Conservation (phyloP, 2,329 filamentous ascomycete genomes). For the Stagonosporopsis cucurbitacearum region DNA sequence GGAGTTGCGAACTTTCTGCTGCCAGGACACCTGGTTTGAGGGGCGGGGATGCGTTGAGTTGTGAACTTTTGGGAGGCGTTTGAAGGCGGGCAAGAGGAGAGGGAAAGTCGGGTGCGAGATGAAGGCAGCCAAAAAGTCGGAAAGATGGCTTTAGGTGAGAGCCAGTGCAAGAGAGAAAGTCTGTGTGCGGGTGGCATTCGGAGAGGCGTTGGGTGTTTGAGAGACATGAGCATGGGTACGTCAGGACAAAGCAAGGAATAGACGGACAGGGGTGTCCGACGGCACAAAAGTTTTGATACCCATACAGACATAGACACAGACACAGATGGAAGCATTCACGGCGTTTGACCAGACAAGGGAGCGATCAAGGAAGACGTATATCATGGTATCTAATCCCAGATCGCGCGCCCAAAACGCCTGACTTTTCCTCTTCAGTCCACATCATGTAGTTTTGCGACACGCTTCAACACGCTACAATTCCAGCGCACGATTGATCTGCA, state of each 20-base stretch:
- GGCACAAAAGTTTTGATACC: slow-evolving; percentile 33
- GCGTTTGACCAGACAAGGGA: neutral
- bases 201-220: neutral
- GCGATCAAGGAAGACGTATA: slow-evolving; percentile 6
- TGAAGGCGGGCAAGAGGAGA: neutral
- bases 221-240: neutral
- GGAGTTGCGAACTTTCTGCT: slow-evolving; percentile 96
- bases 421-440: slow-evolving; percentile 7
- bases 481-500: slow-evolving; percentile 76
- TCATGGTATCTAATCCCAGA: slow-evolving; percentile 25
- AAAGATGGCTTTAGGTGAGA: too few species aligned
- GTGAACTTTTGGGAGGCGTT: neutral
- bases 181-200: too few species aligned
- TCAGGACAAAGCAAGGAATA: neutral
- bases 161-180: too few species aligned
- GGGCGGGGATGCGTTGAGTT: neutral
- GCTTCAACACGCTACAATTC: slow-evolving; percentile 16
- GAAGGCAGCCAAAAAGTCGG: too few species aligned
- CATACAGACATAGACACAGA: slow-evolving; percentile 3
- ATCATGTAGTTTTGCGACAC: neutral
- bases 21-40: slow-evolving; percentile 82
- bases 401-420: slow-evolving; percentile 25
- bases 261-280: neutral
- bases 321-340: slow-evolving; percentile 14
- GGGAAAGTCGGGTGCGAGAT: neutral